A percentile compares a stretch with the other conserved stretches of the same genome.
phyloP scores from a whole-genome alignment of 805 yeast genomes.

The Metschnikowia bowlesiae region DNA sequence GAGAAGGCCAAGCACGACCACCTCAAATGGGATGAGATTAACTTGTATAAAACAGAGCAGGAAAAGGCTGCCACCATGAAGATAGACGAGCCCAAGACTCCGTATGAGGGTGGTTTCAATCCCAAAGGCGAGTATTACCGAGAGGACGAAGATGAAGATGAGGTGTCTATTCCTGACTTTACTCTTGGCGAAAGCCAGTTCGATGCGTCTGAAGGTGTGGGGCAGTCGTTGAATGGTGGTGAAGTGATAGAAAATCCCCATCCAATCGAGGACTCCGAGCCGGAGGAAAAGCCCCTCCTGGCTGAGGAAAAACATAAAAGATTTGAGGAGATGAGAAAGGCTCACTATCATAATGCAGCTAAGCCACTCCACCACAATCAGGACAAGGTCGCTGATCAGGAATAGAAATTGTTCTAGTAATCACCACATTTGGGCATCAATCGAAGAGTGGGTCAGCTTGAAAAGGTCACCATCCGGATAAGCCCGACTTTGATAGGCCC shows the following conservation, averaged over 20 bases:
- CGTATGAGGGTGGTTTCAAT: slow-evolving; percentile 85
- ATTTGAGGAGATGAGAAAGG: slow-evolving; percentile 76
- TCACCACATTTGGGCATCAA: background rate
- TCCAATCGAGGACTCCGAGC: slow-evolving; percentile 27
- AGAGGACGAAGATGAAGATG: slow-evolving; percentile 58
- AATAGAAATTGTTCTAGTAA: background rate
- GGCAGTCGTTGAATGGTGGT: slow-evolving; percentile 36
- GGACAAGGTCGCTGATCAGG: background rate
- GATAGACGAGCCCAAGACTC: slow-evolving; percentile 94
- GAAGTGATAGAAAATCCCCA: slow-evolving; percentile 29
- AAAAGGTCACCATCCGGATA: no score
- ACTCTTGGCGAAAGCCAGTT: slow-evolving; percentile 55
- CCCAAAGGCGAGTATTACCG: slow-evolving; percentile 77
- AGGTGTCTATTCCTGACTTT: slow-evolving; percentile 45
- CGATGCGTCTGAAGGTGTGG: slow-evolving; percentile 26
- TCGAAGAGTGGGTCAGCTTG: no score
- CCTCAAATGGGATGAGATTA: slow-evolving; percentile 82
- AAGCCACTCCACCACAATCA: slow-evolving; percentile 39
- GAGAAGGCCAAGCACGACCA: slow-evolving; percentile 24
- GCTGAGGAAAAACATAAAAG: slow-evolving; percentile 59
- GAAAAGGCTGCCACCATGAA: slow-evolving; percentile 71
- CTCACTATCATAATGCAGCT: slow-evolving; percentile 66
- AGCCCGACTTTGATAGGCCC: no score
- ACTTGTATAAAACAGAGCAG: slow-evolving; percentile 67
- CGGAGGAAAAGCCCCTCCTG: slow-evolving; percentile 33